Percentiles rank a stretch among this genome's conserved stretches.
Conservation (phyloP, 2,329 filamentous ascomycete species). For the Alternaria infectoria region DNA sequence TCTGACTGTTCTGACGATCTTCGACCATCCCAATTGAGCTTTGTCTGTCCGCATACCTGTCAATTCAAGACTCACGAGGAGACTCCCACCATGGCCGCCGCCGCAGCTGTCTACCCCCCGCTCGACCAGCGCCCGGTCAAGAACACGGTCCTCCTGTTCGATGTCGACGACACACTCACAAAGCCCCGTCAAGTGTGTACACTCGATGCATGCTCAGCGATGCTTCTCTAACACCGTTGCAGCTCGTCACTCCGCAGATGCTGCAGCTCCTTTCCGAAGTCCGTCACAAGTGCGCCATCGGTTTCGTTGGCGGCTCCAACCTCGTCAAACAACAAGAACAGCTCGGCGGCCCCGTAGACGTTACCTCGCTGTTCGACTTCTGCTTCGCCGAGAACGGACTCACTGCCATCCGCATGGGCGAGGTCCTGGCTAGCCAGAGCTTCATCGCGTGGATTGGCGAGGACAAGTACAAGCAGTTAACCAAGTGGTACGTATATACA, state of each 20-base stretch:
- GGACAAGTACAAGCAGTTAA: constrained; percentile 79
- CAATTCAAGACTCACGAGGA: not conserved
- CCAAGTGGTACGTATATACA: constrained; percentile 58
- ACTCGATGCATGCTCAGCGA: not conserved
- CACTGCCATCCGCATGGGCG: constrained; percentile 84
- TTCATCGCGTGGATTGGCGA: constrained; percentile 96
- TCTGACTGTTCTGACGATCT: not conserved
- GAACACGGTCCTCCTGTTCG: constrained; percentile 94
- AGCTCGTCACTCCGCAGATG: constrained; percentile 80
- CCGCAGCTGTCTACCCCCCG: constrained; percentile 66
- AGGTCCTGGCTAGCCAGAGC: constrained; percentile 75
- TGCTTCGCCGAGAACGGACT: constrained; percentile 98
- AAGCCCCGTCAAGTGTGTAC: constrained; percentile 73
- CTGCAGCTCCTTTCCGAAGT: constrained; percentile 78
- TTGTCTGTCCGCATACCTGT: not conserved
- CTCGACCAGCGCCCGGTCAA: constrained; percentile 84
- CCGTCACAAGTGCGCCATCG: constrained; percentile 86
- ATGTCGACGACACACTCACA: constrained; percentile 93
- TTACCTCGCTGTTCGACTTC: constrained; percentile 92
- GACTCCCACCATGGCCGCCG: constrained; percentile 48
- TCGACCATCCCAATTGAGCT: not conserved
- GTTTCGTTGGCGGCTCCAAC: constrained; percentile 92
- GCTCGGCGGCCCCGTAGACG: constrained; percentile 71
- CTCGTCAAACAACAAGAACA: constrained; percentile 95
- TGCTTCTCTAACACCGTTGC: constrained; percentile 18